Conservation (phyloP, 2,329 filamentous ascomycete genomes). For the Penicillium carneum region DNA sequence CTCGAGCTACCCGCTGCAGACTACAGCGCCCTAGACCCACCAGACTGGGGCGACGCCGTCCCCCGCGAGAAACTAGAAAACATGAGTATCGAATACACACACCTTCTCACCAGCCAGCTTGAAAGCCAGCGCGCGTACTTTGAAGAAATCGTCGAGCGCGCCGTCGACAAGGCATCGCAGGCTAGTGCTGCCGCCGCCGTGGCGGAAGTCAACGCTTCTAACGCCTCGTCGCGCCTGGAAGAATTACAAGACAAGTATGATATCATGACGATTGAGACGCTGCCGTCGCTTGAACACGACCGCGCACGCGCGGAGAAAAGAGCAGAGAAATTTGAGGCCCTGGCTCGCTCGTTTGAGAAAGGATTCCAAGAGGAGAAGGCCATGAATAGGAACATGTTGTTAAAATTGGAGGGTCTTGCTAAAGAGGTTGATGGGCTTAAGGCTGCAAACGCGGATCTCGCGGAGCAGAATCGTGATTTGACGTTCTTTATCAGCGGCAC, state of each 20-base stretch:
- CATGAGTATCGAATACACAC: slow-evolving; percentile 92
- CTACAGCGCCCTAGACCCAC: slow-evolving; percentile 52
- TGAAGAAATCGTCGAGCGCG: slow-evolving; percentile 87
- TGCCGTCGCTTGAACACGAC: slow-evolving; percentile 76
- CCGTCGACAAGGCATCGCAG: slow-evolving; percentile 84
- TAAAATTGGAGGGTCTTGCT: slow-evolving; percentile 73
- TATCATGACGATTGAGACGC: slow-evolving; percentile 61
- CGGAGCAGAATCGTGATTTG: slow-evolving; percentile 86
- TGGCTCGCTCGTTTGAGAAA: slow-evolving; percentile 77
- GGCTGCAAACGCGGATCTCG: slow-evolving; percentile 72
- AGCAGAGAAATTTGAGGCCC: slow-evolving; percentile 73
- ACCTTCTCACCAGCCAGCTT: slow-evolving; percentile 88
- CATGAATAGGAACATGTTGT: slow-evolving; percentile 79
- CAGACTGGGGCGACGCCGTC: slow-evolving; percentile 55
- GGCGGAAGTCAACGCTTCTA: slow-evolving; percentile 70
- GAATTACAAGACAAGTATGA: slow-evolving; percentile 65
- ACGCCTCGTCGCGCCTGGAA: slow-evolving; percentile 62
- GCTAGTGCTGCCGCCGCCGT: slow-evolving; percentile 64
- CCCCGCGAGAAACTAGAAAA: slow-evolving; percentile 71
- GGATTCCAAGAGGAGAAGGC: slow-evolving; percentile 86
- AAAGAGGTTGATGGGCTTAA: slow-evolving; percentile 65
- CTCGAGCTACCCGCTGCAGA: slow-evolving; percentile 79
- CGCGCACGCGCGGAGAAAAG: slow-evolving; percentile 72
- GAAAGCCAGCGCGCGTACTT: slow-evolving; percentile 94
- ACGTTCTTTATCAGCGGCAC: slow-evolving; percentile 85